Evolutionary conservation across 768 basidiomycete species (phyloP), one percentile per base, ranked within the genome.

Genomic region (Tricholoma matsutake): DNA sequence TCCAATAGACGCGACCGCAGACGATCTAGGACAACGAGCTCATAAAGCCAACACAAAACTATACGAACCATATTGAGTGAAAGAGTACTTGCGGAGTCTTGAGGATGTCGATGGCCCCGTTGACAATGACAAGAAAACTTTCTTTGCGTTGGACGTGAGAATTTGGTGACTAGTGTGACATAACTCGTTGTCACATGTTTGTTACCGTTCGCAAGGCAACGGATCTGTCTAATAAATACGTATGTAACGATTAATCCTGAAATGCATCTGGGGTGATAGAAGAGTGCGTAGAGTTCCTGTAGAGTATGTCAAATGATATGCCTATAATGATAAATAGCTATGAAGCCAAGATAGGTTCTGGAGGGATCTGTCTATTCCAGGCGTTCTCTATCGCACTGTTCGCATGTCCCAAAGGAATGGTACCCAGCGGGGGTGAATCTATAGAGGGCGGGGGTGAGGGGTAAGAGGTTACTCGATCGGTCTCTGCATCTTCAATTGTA

Each of bases 61-160:
- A 58, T 73, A 81, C 81, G 67, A 61, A 81, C 81, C 81, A 83
- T 83, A 64, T 71, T 82, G 78, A 68, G 68, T 66, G 73, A 67
- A 67, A 73, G 67, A 66, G 70, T 76, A 69, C 75, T 76, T 76
- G 76, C 76, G 67, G 73, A 66, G 73, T 76, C 78, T 75, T 75
- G 75, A 76, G 75, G 72, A 73, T 77, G 76, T 78, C 75, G 76
- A 65, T 72, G 70, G 71, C 72, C 74, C 71, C 76, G 78, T 76
- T 77, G 76, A 72, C 72, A 74, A 72, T 77, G 76, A 72, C 72
- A 74, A 72, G 70, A 73, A 69, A 68, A 71, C 74, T 75, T 75
- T 70, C 66, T 67, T 66, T 66, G 65, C 63, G 67, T 67, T 56
- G 58, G 62, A 56, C 59, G 78, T 79, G 78, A 62, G 76, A 76